Evolutionary conservation across 768 basidiomycete genomes (phyloP), one percentile per base, ranked within the genome.

Genomic region (Royoungia palumana): DNA sequence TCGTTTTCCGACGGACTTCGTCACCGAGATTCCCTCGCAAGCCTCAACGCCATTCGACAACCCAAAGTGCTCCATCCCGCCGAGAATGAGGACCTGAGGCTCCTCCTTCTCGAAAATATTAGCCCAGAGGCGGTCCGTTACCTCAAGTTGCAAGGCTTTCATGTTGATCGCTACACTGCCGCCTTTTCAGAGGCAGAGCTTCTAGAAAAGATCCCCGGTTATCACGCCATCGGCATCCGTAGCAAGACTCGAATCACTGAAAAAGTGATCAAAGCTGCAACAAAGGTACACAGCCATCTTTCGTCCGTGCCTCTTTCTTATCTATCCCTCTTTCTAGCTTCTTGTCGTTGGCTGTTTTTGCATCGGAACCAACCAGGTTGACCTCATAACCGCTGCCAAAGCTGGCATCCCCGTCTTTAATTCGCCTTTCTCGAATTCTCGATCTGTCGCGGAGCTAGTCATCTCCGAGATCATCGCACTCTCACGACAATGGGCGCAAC

Each of bases 361-460:
- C 72, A 99, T 99, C 56, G 96, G 96, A 43, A 94, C 92, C 45
- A 98, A 98, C 70, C 96, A 98, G 70, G 96, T 98, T 56, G 94
- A 97, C 65, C 83, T 99, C 39, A 51, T 65, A 42, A 82, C 87
- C 3, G 93, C 94, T 21, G 83, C 87, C 30, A 81, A 81, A 46
- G 82, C 89, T 44, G 96, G 96, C 50, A 88, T 99, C 56, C 92
- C 95, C 24, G 95, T 99, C 47, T 99, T 99, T 79, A 99, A 99
- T 70, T 98, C 96, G 6, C 96, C 96, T 30, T 95, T 94, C 73
- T 94, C 92, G 65, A 98, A 96, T 75, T 98, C 96, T 27, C 90
- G 96, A 58, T 98, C 96, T 1, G 96, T 99, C 46, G 96, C 96
- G 35, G 96, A 99, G 72, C 83, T 99, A 41, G 96, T 99, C 70